A percentile compares a stretch with the other conserved stretches of the same genome.
Evolutionary conservation across 1,284 basidiomycete species (phyloP).

Genomic region (Porogramme epimiltina): DNA sequence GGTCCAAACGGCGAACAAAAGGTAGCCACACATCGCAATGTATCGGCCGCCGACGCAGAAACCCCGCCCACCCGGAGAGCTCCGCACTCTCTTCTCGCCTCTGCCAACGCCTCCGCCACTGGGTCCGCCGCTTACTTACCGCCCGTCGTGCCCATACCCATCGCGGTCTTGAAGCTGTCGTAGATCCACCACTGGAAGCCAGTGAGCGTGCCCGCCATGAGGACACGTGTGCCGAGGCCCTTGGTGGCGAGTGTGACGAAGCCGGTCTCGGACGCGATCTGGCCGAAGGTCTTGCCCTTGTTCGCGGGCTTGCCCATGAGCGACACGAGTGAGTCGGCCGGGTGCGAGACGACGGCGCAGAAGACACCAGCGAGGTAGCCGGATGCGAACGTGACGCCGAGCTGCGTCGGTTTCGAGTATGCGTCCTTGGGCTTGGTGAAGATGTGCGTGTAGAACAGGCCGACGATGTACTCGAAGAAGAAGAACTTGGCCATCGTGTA

Average conservation of each 20-base stretch:
- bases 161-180: slow-evolving; percentile 76
- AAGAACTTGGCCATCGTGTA: slow-evolving; percentile 90
- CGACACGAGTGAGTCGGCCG: slow-evolving; percentile 79
- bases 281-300: slow-evolving; percentile 72
- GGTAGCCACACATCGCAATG: too few relatives aligned
- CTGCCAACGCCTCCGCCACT: too few relatives aligned
- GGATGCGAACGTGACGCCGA: slow-evolving; percentile 79
- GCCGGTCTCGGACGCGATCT: slow-evolving; percentile 72
- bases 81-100: too few relatives aligned
- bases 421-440: slow-evolving; percentile 74
- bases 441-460: slow-evolving; percentile 75
- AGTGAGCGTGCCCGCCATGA: slow-evolving; percentile 82
- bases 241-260: slow-evolving; percentile 65
- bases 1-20: too few relatives aligned
- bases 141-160: slow-evolving; percentile 84
- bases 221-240: slow-evolving; percentile 78
- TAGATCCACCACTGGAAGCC: slow-evolving; percentile 93
- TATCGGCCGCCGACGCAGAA: too few relatives aligned
- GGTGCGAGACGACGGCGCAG: slow-evolving; percentile 83
- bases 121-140: slow-evolving; percentile 72
- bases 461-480: slow-evolving; percentile 82
- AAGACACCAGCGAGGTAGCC: slow-evolving; percentile 84
- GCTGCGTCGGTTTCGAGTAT: slow-evolving; percentile 72
- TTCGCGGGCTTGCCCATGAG: slow-evolving; percentile 77
- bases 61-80: too few relatives aligned